Conservation (phyloP, 2,329 filamentous ascomycete genomes). For the Colletotrichum sidae region DNA sequence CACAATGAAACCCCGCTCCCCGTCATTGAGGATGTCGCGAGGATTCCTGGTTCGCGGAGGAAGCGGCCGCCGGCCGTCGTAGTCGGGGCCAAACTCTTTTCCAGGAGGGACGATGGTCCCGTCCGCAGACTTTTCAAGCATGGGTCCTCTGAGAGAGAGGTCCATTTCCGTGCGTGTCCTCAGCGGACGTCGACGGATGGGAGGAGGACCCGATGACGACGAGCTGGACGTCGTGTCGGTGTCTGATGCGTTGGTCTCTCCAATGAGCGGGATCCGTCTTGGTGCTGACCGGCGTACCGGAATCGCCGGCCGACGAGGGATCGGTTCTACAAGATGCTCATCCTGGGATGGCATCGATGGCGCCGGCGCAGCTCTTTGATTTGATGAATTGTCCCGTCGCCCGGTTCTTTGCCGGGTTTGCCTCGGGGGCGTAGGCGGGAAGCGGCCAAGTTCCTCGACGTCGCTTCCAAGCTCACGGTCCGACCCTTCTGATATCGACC, state of each 20-base stretch:
- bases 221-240: constrained; percentile 32
- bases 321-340: constrained; percentile 25
- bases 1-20: constrained; percentile 34
- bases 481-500: constrained; percentile 11
- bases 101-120: constrained; percentile 21
- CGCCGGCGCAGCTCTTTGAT: constrained; percentile 7
- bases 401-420: constrained; percentile 12
- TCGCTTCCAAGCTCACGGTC: constrained; percentile 20
- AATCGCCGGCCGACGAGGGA: constrained; percentile 20
- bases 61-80: constrained; percentile 14
- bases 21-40: constrained; percentile 30
- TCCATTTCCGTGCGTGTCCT: constrained; percentile 18
- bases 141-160: constrained; percentile 22
- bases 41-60: constrained; percentile 29
- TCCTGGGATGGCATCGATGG: constrained; percentile 21
- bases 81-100: constrained; percentile 20
- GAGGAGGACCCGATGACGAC: constrained; percentile 19
- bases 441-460: constrained; percentile 16
- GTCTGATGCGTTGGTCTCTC: constrained; percentile 17
- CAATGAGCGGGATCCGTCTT: constrained; percentile 15
- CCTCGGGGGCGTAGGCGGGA: constrained; percentile 2
- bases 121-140: constrained; percentile 10
- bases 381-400: constrained; percentile 9
- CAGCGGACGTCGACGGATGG: constrained; percentile 24
- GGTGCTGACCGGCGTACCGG: constrained; percentile 20